phyloP scores from a whole-genome alignment of 169 alveolate genomes.

The Cryptosporidium parvum region DNA sequence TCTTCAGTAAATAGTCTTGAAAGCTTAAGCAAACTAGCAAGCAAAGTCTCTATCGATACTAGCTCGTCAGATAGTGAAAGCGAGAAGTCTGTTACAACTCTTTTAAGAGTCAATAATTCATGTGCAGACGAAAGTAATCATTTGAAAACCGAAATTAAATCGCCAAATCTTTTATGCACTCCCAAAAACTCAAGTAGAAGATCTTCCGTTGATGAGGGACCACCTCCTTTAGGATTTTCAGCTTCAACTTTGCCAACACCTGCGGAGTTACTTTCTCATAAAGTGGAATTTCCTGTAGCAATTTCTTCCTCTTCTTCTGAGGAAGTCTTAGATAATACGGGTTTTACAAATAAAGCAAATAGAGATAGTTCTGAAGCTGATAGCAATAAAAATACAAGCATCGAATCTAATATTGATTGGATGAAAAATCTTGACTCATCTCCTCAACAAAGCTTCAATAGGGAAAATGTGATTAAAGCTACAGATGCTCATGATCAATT shows the following conservation, averaged over 20 bases:
- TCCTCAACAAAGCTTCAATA: background rate
- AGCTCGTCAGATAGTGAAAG: slow-evolving; percentile 5
- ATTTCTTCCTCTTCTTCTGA: slow-evolving; percentile 63
- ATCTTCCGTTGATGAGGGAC: slow-evolving; percentile 74
- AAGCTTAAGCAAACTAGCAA: slow-evolving; percentile 19
- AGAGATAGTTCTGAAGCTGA: background rate
- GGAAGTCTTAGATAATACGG: background rate
- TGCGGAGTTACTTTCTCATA: slow-evolving; percentile 71
- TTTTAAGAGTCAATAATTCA: background rate
- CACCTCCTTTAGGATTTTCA: slow-evolving; percentile 69
- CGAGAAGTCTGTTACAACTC: background rate
- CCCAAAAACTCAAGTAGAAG: slow-evolving; percentile 70
- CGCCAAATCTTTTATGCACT: slow-evolving; percentile 3
- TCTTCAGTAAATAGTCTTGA: slow-evolving; percentile 65
- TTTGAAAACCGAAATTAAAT: background rate
- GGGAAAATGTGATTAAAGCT: background rate
- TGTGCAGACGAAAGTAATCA: background rate
- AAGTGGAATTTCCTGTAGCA: slow-evolving; percentile 50
- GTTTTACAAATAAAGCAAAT: background rate
- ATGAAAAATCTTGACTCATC: slow-evolving; percentile 29
- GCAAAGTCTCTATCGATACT: background rate
- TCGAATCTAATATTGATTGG: background rate
- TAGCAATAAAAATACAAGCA: background rate
- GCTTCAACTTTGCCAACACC: slow-evolving; percentile 68
- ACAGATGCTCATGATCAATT: slow-evolving; percentile 29